A percentile compares a stretch with the other conserved stretches of the same genome.
phyloP scores from a whole-genome alignment of 2,329 filamentous ascomycete species.

The Monilinia aucupariae region DNA sequence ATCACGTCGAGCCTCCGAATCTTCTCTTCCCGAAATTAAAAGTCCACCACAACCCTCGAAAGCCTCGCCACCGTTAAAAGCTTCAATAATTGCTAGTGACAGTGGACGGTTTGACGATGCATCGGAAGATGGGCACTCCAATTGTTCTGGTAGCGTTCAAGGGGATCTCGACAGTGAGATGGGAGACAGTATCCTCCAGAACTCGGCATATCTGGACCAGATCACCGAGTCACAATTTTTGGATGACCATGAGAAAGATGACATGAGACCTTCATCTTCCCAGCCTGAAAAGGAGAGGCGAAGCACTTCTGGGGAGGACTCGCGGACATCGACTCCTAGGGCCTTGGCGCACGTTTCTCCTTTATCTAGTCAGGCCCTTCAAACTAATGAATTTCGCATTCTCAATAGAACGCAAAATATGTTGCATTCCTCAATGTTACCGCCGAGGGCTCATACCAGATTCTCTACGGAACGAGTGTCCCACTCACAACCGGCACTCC shows the following conservation, averaged over 20 bases:
- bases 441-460: slow-evolving; percentile 24
- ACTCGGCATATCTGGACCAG: slow-evolving; percentile 33
- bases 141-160: slow-evolving; percentile 24
- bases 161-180: slow-evolving; percentile 22
- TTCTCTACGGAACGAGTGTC: slow-evolving; percentile 32
- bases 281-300: slow-evolving; percentile 10
- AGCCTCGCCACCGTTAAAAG: slow-evolving; percentile 11
- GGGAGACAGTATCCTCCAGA: slow-evolving; percentile 30
- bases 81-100: slow-evolving; percentile 29
- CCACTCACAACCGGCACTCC: slow-evolving; percentile 30
- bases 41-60: not conserved
- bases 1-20: slow-evolving; percentile 21
- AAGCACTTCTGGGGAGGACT: not conserved
- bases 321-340: slow-evolving; percentile 43
- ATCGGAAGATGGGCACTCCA: slow-evolving; percentile 32
- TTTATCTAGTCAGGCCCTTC: slow-evolving; percentile 28
- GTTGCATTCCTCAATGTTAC: slow-evolving; percentile 30
- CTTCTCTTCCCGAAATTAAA: slow-evolving; percentile 19
- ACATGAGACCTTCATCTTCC: slow-evolving; percentile 28
- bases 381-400: not conserved
- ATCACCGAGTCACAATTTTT: slow-evolving; percentile 32
- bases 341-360: slow-evolving; percentile 40
- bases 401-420: slow-evolving; percentile 16
- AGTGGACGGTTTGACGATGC: slow-evolving; percentile 35
- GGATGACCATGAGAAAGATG: slow-evolving; percentile 30